phyloP scores from a whole-genome alignment of 2,329 filamentous ascomycete species.

The Colletotrichum tofieldiae region DNA sequence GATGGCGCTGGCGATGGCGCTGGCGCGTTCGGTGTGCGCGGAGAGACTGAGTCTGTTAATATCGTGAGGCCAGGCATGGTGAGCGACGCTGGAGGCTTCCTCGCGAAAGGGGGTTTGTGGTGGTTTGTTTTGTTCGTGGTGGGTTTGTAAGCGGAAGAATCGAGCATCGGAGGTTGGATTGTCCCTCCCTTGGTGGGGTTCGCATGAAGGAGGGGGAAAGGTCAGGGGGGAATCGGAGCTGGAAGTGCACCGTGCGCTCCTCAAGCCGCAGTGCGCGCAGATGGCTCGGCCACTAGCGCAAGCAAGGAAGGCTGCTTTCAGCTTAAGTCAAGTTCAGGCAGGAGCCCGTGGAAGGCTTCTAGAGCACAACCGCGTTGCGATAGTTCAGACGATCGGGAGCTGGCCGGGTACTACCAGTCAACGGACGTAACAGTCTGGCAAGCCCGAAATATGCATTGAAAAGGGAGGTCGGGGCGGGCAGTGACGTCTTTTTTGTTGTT shows the following conservation, averaged over 20 bases:
- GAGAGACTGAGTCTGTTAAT: conserved; percentile 45
- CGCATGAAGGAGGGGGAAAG: conserved; percentile 14
- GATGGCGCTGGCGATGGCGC: conserved; percentile 12
- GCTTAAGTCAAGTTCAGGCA: conserved; percentile 3
- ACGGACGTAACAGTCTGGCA: conserved; percentile 7
- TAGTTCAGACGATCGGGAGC: conserved; percentile 9
- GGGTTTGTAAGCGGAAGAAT: conserved; percentile 18
- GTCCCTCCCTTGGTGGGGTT: conserved; percentile 36
- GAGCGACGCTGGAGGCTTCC: conserved; percentile 30
- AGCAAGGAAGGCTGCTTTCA: conserved; percentile 16
- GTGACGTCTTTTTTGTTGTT: conserved; percentile 10
- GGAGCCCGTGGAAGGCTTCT: neutral
- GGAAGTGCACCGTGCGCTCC: conserved; percentile 35
- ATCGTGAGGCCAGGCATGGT: conserved; percentile 52
- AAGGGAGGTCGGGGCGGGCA: neutral
- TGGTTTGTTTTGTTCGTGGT: conserved; percentile 19
- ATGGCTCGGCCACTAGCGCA: conserved; percentile 19
- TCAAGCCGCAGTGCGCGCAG: conserved; percentile 3
- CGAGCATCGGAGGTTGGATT: conserved; percentile 13
- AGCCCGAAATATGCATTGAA: neutral
- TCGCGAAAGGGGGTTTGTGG: neutral
- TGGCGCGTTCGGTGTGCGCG: conserved; percentile 46
- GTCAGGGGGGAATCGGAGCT: conserved; percentile 28
- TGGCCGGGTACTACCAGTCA: conserved; percentile 1
- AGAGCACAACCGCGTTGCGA: neutral